phyloP scores from a whole-genome alignment of 108 stramenopile species.

The Fragilariopsis cylindrus region DNA sequence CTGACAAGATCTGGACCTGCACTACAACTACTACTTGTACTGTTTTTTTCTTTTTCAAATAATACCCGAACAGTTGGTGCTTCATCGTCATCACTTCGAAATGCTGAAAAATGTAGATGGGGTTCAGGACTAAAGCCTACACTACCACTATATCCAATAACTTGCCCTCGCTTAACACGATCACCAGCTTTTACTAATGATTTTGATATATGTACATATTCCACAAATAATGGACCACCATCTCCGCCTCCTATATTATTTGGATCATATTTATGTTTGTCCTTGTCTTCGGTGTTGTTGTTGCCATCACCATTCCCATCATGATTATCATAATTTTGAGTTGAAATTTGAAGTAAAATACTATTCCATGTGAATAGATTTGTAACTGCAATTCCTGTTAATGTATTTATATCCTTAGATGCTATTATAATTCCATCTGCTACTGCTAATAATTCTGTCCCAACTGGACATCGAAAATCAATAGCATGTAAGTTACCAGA shows the following conservation, averaged over 20 bases:
- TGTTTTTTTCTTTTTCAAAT: constrained; percentile 21
- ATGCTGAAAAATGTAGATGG: constrained; percentile 82
- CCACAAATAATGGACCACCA: constrained; percentile 63
- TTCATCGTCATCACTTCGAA: constrained; percentile 50
- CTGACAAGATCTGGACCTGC: too few relatives aligned
- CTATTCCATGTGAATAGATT: constrained; percentile 89
- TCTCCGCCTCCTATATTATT: not conserved
- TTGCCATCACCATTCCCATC: not conserved
- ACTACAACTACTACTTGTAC: not conserved
- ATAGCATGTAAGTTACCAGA: constrained; percentile 83
- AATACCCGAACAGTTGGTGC: constrained; percentile 68
- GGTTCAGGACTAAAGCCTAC: constrained; percentile 85
- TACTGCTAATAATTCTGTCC: constrained; percentile 78
- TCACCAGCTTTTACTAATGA: constrained; percentile 68
- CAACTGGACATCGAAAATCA: constrained; percentile 83
- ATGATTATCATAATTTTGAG: not conserved
- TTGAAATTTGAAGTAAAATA: constrained; percentile 54
- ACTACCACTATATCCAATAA: constrained; percentile 70
- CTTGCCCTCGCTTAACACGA: constrained; percentile 60
- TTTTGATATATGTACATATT: constrained; percentile 84
- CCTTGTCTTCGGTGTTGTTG: not conserved
- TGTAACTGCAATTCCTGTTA: constrained; percentile 79
- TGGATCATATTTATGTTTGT: not conserved
- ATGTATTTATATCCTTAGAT: constrained; percentile 46
- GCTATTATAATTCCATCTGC: constrained; percentile 66